Percentiles rank a stretch among this genome's conserved stretches.
Conservation (phyloP, 768 basidiomycete species). For the Tricholoma furcatifolium region DNA sequence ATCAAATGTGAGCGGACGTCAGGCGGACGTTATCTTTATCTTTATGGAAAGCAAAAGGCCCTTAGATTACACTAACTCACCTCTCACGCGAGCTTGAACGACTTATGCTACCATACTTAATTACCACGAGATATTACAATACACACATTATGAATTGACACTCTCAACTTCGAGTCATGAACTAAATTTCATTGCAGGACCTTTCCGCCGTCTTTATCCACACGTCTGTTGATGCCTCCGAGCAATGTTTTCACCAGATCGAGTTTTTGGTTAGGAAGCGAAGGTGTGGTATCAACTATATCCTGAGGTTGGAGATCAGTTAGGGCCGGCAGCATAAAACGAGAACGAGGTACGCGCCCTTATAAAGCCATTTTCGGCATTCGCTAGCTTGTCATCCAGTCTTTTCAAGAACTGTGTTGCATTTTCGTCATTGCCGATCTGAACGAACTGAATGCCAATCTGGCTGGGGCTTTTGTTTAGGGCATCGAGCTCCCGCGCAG, state of each 20-base stretch:
- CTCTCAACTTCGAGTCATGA: too few species aligned
- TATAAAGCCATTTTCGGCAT: slow-evolving; percentile 21
- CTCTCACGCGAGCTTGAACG: too few species aligned
- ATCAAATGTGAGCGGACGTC: too few species aligned
- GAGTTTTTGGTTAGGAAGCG: slow-evolving; percentile 39
- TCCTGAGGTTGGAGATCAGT: slow-evolving; percentile 37
- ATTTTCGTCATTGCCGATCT: slow-evolving; percentile 16
- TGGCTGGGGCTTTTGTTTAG: slow-evolving; percentile 45
- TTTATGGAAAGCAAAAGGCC: too few species aligned
- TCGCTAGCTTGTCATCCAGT: neutral
- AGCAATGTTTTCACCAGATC: slow-evolving; percentile 59
- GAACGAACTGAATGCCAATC: slow-evolving; percentile 17
- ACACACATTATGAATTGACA: too few species aligned
- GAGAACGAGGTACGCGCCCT: slow-evolving; percentile 30
- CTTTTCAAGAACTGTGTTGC: slow-evolving; percentile 25
- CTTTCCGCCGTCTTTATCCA: slow-evolving; percentile 15
- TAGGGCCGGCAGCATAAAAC: neutral
- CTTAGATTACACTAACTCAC: too few species aligned
- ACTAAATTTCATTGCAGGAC: neutral
- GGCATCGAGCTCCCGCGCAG: slow-evolving; percentile 44
- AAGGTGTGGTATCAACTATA: slow-evolving; percentile 63
- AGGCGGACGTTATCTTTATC: too few species aligned
- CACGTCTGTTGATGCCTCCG: slow-evolving; percentile 56
- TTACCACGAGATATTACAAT: too few species aligned
- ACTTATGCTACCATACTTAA: too few species aligned